Evolutionary conservation across 2,329 filamentous ascomycete genomes (phyloP).

Genomic region (Aspergillus eucalypticola): DNA sequence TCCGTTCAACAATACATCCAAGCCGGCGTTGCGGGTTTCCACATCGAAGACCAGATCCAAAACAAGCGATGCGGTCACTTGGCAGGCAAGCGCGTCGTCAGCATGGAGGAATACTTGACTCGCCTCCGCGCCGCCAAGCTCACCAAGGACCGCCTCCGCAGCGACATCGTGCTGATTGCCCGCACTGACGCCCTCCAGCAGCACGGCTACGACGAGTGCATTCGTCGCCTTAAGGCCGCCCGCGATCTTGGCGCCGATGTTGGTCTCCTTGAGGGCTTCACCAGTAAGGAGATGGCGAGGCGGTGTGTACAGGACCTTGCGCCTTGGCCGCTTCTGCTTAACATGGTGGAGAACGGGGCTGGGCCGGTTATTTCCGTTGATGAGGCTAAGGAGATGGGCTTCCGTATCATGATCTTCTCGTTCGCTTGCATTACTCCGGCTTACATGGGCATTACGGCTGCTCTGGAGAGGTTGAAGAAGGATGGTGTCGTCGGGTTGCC

Average conservation of each 20-base stretch:
- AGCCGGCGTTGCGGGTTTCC: conserved; percentile 56
- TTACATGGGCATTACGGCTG: conserved; percentile 37
- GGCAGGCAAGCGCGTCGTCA: conserved; percentile 42
- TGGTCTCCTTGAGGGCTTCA: conserved; percentile 45
- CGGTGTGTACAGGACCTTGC: conserved; percentile 40
- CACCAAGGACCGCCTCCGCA: conserved; percentile 35
- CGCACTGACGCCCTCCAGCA: conserved; percentile 43
- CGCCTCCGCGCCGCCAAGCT: conserved; percentile 40
- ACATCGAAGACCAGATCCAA: conserved; percentile 59
- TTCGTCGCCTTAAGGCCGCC: conserved; percentile 40
- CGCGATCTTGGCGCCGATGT: conserved; percentile 43
- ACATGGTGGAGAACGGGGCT: conserved; percentile 47
- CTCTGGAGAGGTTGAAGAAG: conserved; percentile 36
- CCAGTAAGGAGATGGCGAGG: conserved; percentile 37
- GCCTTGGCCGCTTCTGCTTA: conserved; percentile 44
- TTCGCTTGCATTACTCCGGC: conserved; percentile 41
- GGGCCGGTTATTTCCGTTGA: conserved; percentile 40
- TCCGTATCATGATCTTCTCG: conserved; percentile 47
- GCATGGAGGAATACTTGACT: conserved; percentile 35
- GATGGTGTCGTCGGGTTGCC: conserved; percentile 38
- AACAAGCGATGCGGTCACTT: conserved; percentile 46
- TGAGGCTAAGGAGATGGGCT: conserved; percentile 44
- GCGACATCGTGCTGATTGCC: conserved; percentile 47
- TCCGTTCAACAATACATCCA: conserved; percentile 53
- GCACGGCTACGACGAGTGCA: conserved; percentile 44